These are phyloP conservation scores for Lactarius vividus DNA, from an alignment of 768 basidiomycete genomes.

Conservation along the genomic window DNA sequence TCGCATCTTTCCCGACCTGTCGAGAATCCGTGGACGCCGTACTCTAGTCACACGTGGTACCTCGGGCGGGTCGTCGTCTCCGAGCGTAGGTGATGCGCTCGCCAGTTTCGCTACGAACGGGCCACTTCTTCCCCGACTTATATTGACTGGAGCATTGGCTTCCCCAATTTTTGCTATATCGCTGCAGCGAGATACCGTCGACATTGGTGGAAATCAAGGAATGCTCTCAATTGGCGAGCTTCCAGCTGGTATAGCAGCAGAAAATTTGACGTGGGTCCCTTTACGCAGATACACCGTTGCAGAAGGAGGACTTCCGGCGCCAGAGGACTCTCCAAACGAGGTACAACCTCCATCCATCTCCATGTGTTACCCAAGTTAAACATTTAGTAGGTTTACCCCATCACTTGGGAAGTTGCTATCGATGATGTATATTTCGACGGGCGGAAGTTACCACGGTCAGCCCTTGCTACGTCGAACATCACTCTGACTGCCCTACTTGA, in stretches of 20 bases:
- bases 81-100: conserved; percentile 28
- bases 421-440: conserved; percentile 75
- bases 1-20: conserved; percentile 24
- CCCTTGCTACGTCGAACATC: conserved; percentile 46
- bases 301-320: conserved; percentile 55
- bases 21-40: conserved; percentile 7
- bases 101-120: conserved; percentile 35
- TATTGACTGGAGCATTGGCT: conserved; percentile 39
- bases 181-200: conserved; percentile 65
- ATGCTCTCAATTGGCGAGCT: conserved; percentile 64
- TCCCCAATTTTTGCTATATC: conserved; percentile 47
- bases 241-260: conserved; percentile 47
- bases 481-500: conserved; percentile 65
- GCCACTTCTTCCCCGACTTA: conserved; percentile 37
- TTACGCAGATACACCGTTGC: conserved; percentile 52
- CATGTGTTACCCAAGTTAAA: not conserved
- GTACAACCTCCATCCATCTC: conserved; percentile 36
- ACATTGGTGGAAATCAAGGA: conserved; percentile 68
- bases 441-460: conserved; percentile 53
- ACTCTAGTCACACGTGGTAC: not conserved
- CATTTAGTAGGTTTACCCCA: conserved; percentile 32
- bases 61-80: not conserved
- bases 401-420: conserved; percentile 63
- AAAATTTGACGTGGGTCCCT: conserved; percentile 62
- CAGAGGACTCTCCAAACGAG: conserved; percentile 57